phyloP scores from a whole-genome alignment of 2,329 filamentous ascomycete species.

The Trichophyton simii region DNA sequence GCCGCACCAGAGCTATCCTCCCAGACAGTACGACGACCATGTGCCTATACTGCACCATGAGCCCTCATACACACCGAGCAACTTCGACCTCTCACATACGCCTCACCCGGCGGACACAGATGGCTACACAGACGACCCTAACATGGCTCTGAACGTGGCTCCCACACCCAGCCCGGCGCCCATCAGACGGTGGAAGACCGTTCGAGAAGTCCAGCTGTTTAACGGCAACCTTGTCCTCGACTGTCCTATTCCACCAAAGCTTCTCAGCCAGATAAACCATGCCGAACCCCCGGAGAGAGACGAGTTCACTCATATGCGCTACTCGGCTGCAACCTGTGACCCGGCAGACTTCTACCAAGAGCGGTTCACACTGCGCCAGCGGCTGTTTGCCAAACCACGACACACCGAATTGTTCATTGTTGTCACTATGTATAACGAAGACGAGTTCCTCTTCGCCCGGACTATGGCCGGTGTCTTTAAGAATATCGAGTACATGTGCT shows the following conservation, averaged over 20 bases:
- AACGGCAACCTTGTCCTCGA: constrained; percentile 94
- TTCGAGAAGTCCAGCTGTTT: constrained; percentile 96
- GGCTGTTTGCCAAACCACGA: constrained; percentile 78
- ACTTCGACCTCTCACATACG: constrained; percentile 40
- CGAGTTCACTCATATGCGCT: constrained; percentile 66
- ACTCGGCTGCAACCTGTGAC: constrained; percentile 89
- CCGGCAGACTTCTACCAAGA: constrained; percentile 76
- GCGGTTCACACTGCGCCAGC: constrained; percentile 83
- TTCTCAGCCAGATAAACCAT: constrained; percentile 79
- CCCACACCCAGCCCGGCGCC: constrained; percentile 43
- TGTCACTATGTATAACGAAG: constrained; percentile 98
- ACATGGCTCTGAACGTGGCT: constrained; percentile 7
- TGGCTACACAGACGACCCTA: constrained; percentile 33
- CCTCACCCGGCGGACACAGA: constrained; percentile 39
- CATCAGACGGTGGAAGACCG: constrained; percentile 90
- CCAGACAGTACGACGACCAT: constrained; percentile 52
- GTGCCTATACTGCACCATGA: constrained; percentile 60
- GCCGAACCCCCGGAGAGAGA: constrained; percentile 69
- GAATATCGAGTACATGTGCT: constrained; percentile 98
- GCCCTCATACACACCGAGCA: constrained; percentile 46
- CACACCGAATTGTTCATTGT: constrained; percentile 95
- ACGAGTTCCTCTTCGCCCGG: constrained; percentile 86
- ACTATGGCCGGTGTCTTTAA: constrained; percentile 97
- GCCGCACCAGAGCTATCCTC: constrained; percentile 41
- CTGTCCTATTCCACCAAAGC: constrained; percentile 79